Evolutionary conservation across 177 flowering plant genomes (phyloP), one percentile per base, ranked within the genome.

Genomic region (Tripterygium wilfordii): DNA sequence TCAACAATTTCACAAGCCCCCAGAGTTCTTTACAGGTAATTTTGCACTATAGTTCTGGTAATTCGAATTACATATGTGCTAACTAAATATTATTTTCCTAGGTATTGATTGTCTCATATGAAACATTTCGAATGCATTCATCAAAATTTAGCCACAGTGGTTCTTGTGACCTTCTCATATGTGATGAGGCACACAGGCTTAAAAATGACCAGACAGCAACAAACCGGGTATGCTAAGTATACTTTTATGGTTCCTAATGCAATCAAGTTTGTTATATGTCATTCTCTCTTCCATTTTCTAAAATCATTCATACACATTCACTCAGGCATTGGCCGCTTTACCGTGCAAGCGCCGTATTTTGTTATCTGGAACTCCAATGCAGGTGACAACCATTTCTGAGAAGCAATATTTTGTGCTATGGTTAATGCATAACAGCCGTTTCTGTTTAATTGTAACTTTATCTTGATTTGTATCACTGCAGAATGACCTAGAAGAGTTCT

Each of bases 401-500:
- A n/a, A n/a, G n/a, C n/a, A n/a, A n/a, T n/a, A n/a, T n/a, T n/a
- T n/a, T n/a, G n/a, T n/a, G n/a, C n/a, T n/a, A n/a, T n/a, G n/a
- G n/a, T n/a, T n/a, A n/a, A n/a, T n/a, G n/a, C n/a, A n/a, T n/a
- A n/a, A n/a, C n/a, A n/a, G n/a, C n/a, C n/a, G n/a, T 10, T 25
- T 37, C 19, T 29, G 28, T 30, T 40, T n/a, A 9, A 30, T 52
- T 32, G 22, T 35, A 6, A 8, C 25, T 22, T 10, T 49, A n/a
- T 38, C 12, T 28, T 21, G 36, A 21, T 20, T 22, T 14, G 0
- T 15, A 25, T 10, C 13, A 39, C 2, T 61, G 46, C 80, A 94
- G 99, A 94, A 94, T 80, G 97, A 94, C 61, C 75, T 94, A 40
- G 97, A 86, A 63, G 99, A 94, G 72, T 94, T 94, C 63, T 94